Percentiles rank a stretch among this genome's conserved stretches.
These are phyloP conservation scores for Penicilliopsis zonata DNA, from an alignment of 495 filamentous ascomycete species.

Conservation along the genomic window DNA sequence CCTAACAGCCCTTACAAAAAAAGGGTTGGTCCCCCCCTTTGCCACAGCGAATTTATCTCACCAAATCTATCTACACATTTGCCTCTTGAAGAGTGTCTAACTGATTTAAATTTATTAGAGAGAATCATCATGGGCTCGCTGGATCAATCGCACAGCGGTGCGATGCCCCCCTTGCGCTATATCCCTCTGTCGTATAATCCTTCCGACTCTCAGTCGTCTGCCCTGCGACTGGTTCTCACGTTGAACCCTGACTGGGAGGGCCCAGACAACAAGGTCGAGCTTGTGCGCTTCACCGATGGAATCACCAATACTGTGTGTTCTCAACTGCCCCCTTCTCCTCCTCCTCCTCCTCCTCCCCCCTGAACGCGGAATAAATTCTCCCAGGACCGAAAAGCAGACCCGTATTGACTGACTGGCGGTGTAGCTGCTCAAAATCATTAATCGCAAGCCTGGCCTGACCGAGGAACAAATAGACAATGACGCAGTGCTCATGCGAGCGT, in stretches of 20 bases:
- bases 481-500: conserved; percentile 83
- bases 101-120: no score
- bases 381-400: no score
- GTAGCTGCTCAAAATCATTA: conserved; percentile 75
- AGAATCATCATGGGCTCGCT: conserved; percentile 28
- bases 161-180: conserved; percentile 27
- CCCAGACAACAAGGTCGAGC: conserved; percentile 64
- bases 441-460: conserved; percentile 63
- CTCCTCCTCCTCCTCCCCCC: no score
- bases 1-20: no score
- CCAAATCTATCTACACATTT: no score
- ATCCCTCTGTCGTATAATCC: conserved; percentile 69
- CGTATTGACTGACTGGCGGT: conserved; percentile 17
- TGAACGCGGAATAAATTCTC: no score
- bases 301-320: conserved; percentile 86
- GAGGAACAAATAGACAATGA: conserved; percentile 72
- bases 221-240: conserved; percentile 64
- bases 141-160: conserved; percentile 8
- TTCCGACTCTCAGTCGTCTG: conserved; percentile 62
- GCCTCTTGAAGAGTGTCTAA: no score
- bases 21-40: no score
- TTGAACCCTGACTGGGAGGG: conserved; percentile 76
- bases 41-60: no score
- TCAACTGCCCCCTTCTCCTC: neutral
- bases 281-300: conserved; percentile 88